Evolutionary conservation across 306 rosid species (phyloP).

Genomic region (Casuarina glauca): DNA sequence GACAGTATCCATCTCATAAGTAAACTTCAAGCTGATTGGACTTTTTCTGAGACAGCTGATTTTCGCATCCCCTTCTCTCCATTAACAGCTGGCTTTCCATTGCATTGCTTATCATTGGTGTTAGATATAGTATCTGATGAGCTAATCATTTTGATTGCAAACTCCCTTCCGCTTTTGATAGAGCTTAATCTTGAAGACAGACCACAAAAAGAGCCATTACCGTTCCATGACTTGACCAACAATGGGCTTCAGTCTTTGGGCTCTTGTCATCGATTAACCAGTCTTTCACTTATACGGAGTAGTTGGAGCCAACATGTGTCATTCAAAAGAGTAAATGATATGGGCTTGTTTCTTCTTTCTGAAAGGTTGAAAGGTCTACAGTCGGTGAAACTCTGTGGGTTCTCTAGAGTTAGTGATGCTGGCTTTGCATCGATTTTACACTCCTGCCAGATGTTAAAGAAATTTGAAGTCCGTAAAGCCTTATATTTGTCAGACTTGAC

Average conservation of each 20-base stretch:
- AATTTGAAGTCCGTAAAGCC: slow-evolving; percentile 35
- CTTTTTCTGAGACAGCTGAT: slow-evolving; percentile 1
- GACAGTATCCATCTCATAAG: slow-evolving; percentile 13
- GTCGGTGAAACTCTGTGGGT: slow-evolving; percentile 35
- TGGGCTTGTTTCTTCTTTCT: slow-evolving; percentile 36
- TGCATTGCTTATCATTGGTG: slow-evolving; percentile 31
- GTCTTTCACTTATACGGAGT: slow-evolving; percentile 31
- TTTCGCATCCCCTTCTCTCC: slow-evolving; percentile 1
- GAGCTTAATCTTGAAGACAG: slow-evolving; percentile 41
- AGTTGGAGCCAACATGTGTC: slow-evolving; percentile 24
- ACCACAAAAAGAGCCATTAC: slow-evolving; percentile 15
- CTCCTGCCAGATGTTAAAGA: slow-evolving; percentile 26
- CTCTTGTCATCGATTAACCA: slow-evolving; percentile 15
- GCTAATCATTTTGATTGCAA: slow-evolving; percentile 11
- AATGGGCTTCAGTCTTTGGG: slow-evolving; percentile 29
- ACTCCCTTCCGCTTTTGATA: slow-evolving; percentile 26
- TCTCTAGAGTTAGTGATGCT: slow-evolving; percentile 38
- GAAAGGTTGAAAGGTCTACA: slow-evolving; percentile 25
- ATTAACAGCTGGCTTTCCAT: slow-evolving; percentile 10
- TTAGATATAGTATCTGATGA: slow-evolving; percentile 33
- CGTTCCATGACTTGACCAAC: slow-evolving; percentile 25
- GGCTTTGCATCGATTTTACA: slow-evolving; percentile 38
- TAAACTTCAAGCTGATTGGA: slow-evolving; percentile 13
- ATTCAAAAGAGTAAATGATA: slow-evolving; percentile 34
- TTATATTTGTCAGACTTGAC: slow-evolving; percentile 30